Percentiles rank a stretch among this genome's conserved stretches.
Evolutionary conservation across 768 basidiomycete species (phyloP).

Genomic region (Baorangia bicolor): DNA sequence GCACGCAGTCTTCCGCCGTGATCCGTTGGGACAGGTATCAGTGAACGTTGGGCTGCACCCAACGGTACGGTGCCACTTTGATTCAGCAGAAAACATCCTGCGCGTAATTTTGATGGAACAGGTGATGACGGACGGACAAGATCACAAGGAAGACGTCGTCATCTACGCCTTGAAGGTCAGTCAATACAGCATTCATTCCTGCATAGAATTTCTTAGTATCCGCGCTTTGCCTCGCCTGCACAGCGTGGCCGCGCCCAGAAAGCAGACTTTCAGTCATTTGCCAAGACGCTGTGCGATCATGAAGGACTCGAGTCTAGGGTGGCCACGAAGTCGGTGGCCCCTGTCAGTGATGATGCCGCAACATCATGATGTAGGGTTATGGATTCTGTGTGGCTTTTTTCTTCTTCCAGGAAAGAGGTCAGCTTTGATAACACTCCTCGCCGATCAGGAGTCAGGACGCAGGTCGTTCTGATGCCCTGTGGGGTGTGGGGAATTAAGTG

Average conservation of each 20-base stretch:
- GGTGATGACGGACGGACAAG: conserved; percentile 25
- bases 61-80: conserved; percentile 57
- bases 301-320: conserved; percentile 28
- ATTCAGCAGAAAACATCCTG: conserved; percentile 52
- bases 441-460: conserved; percentile 20
- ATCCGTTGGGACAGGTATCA: conserved; percentile 67
- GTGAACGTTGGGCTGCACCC: conserved; percentile 62
- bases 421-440: conserved; percentile 1
- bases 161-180: conserved; percentile 66
- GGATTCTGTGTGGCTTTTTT: background rate
- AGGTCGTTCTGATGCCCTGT: conserved; percentile 16
- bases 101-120: conserved; percentile 56
- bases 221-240: background rate
- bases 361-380: conserved; percentile 13
- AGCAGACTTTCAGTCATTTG: conserved; percentile 55
- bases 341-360: conserved; percentile 3
- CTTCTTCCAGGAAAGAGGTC: background rate
- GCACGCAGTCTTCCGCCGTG: conserved; percentile 61
- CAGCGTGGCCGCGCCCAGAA: conserved; percentile 44
- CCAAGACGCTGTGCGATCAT: conserved; percentile 42
- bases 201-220: background rate
- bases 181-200: background rate
- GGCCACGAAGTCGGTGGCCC: background rate
- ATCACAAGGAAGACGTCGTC: conserved; percentile 43
- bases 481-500: conserved; percentile 18